Base-by-base conservation (phyloP, 352 stramenopile genomes). In the Pythium plurisporium region DNA sequence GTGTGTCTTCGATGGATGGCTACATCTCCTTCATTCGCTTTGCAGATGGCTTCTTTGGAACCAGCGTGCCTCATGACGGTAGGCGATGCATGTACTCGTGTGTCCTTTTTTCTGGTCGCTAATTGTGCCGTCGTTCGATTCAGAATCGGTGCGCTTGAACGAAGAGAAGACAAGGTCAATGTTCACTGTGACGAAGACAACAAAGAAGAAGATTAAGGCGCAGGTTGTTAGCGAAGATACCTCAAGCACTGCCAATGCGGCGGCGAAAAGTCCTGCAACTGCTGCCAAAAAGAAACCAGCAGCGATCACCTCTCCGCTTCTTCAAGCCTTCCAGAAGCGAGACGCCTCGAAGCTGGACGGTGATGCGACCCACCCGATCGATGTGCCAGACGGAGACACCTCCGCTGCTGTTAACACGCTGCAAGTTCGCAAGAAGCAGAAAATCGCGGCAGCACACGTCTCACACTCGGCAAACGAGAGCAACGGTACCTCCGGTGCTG, bases 1-100 rank as follows among this genome's bases (percentile, higher is more conserved):
- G 95, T 54, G 84, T 98, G 15, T 96, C 86, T n/a, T 98, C 94
- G 26, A 94, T 89, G 25, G 96, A 99, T 72, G 96, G 96, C 36
- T 98, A 99, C 61, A 74, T 98, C 30, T 98, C 89, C 5, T 94
- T 98, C 54, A 75, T 98, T 29, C 83, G 74, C 33, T 98, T 98
- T 70, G 74, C 76, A 30, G 67, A 86, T 29, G 89, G 78, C 14
- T 96, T 98, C 72, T 88, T 95, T 25, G 86, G 86, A 7, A 48
- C 22, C 1, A 59, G 30, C 23, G 23, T 70, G 4, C 46, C 55
- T 23, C 36, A 41, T 29, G 38, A 70, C 25, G 56, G 63, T 70
- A 33, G 3, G 37, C 29, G 1, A 25, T 6, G 3, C 31, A n/a
- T n/a, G n/a, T n/a, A n/a, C n/a, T n/a, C n/a, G n/a, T n/a, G n/a